Conservation (phyloP, 2,329 filamentous ascomycete genomes). For the Lachnellula subtilissima region DNA sequence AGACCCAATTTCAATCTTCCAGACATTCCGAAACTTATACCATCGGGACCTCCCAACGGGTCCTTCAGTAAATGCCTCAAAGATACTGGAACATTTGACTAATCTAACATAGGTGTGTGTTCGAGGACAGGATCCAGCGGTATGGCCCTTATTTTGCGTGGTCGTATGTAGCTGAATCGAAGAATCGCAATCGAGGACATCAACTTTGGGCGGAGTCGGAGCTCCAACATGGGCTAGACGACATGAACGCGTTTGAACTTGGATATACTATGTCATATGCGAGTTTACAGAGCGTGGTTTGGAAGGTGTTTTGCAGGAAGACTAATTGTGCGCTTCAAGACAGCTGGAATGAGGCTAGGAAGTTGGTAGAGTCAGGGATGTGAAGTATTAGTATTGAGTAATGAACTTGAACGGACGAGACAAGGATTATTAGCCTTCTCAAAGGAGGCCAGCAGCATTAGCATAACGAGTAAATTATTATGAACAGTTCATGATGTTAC, state of each 20-base stretch:
- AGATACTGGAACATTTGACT: background rate
- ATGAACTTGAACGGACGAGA: constrained; percentile 1
- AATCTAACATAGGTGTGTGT: constrained; percentile 17
- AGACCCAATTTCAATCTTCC: background rate
- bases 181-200: constrained; percentile 1
- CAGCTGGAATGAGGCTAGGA: constrained; percentile 20
- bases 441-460: too few species aligned
- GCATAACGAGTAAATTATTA: too few species aligned
- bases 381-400: too few species aligned
- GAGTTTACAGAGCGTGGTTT: constrained; percentile 27
- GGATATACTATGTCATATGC: constrained; percentile 26
- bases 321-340: constrained; percentile 12
- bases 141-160: constrained; percentile 26
- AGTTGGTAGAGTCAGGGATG: constrained; percentile 21
- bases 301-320: constrained; percentile 23
- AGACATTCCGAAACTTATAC: background rate
- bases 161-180: constrained; percentile 16
- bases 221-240: constrained; percentile 20
- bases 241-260: constrained; percentile 25
- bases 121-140: constrained; percentile 22
- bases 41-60: too few species aligned
- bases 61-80: background rate
- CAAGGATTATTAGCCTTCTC: too few species aligned
- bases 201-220: constrained; percentile 17
- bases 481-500: too few species aligned